Evolutionary conservation across 352 stramenopile genomes (phyloP).

Genomic region (Globisporangium emineosum): DNA sequence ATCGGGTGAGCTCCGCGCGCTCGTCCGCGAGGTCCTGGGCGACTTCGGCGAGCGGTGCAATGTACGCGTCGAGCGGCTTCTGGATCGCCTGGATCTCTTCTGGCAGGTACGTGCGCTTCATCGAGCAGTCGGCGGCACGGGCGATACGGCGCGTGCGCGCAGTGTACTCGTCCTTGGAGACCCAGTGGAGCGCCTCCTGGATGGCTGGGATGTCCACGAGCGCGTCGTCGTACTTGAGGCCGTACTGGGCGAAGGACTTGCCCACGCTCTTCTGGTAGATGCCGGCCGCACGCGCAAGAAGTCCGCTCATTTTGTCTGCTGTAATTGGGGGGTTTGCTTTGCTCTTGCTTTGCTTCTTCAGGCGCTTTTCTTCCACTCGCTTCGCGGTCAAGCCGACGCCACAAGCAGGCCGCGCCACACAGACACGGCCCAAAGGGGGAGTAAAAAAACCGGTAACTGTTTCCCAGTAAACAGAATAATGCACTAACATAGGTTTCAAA

Average conservation of each 20-base stretch:
- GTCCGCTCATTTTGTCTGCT: constrained; percentile 30
- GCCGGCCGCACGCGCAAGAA: constrained; percentile 55
- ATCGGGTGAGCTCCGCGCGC: constrained; percentile 76
- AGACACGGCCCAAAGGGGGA: not conserved
- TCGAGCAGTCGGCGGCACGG: constrained; percentile 75
- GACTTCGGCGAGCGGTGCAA: constrained; percentile 49
- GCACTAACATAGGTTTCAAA: not conserved
- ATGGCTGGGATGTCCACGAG: constrained; percentile 81
- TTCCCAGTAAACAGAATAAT: not conserved
- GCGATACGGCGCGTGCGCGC: constrained; percentile 78
- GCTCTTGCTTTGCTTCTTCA: constrained; percentile 9
- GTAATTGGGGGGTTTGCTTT: not conserved
- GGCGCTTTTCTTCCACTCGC: constrained; percentile 20
- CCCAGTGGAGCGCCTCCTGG: constrained; percentile 78
- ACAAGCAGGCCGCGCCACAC: no score
- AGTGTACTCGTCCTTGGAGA: constrained; percentile 74
- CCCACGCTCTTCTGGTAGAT: constrained; percentile 84
- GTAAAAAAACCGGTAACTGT: not conserved
- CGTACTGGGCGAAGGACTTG: constrained; percentile 79
- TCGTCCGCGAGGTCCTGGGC: constrained; percentile 65
- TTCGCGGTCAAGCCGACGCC: not conserved
- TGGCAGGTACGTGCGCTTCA: constrained; percentile 84
- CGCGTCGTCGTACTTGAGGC: constrained; percentile 86
- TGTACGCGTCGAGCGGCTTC: constrained; percentile 75
- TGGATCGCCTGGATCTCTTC: constrained; percentile 88